Conservation (phyloP, 345 rosid genomes). For the Alliaria petiolata region DNA sequence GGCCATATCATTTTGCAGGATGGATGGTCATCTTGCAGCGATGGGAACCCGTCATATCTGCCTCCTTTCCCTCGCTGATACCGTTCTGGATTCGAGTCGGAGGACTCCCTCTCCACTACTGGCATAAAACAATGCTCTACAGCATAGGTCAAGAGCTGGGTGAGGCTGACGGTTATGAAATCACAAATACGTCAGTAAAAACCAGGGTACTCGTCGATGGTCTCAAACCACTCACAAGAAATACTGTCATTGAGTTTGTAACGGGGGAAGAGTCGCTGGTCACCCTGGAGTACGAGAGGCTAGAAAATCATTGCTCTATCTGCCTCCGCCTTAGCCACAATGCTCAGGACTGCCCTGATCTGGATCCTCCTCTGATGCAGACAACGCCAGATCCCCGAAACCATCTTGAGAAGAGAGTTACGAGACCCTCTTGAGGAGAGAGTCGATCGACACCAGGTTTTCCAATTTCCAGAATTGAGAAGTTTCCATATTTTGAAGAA, state of each 20-base stretch:
- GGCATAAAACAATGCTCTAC: background rate
- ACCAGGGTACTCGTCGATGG: background rate
- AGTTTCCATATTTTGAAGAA: too few species aligned
- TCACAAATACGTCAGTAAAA: background rate
- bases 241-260: background rate
- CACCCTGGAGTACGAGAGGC: background rate
- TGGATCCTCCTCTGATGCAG: too few species aligned
- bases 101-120: background rate
- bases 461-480: too few species aligned
- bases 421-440: too few species aligned
- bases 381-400: too few species aligned
- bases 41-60: background rate
- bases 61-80: background rate
- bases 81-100: background rate
- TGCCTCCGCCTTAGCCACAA: too few species aligned
- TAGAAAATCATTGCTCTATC: background rate
- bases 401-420: too few species aligned
- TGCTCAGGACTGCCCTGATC: too few species aligned
- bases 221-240: background rate
- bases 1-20: too few species aligned
- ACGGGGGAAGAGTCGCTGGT: background rate
- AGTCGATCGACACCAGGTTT: too few species aligned
- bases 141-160: background rate
- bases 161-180: background rate
- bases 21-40: background rate